Conservation (phyloP, 2,329 filamentous ascomycete genomes). For the Pestalotiopsis sp. region DNA sequence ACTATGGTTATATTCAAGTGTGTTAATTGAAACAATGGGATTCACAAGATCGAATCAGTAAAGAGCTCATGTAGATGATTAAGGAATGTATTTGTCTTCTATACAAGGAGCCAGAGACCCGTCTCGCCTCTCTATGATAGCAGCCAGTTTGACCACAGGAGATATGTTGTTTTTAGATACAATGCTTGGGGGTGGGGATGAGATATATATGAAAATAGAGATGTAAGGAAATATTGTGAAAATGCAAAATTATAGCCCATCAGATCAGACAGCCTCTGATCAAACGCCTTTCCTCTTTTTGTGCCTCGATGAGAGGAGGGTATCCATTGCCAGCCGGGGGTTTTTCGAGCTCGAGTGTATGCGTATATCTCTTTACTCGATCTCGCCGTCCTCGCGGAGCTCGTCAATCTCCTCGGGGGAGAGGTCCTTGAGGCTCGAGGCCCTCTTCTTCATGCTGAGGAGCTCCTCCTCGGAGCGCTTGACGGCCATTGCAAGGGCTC, state of each 20-base stretch:
- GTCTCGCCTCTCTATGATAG: slow-evolving; percentile 12
- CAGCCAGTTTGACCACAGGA: slow-evolving; percentile 11
- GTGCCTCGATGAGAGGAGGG: not conserved
- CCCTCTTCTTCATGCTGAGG: slow-evolving; percentile 14
- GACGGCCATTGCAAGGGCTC: slow-evolving; percentile 27
- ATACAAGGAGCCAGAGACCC: slow-evolving; percentile 12
- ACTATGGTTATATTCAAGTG: too few species aligned
- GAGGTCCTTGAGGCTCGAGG: slow-evolving; percentile 7
- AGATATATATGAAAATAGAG: not conserved
- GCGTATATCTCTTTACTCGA: not conserved
- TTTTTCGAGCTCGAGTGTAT: not conserved
- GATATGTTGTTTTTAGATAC: slow-evolving; percentile 1
- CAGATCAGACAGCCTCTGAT: slow-evolving; percentile 13
- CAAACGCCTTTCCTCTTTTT: slow-evolving; percentile 1
- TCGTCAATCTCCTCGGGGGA: slow-evolving; percentile 8
- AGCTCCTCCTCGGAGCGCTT: slow-evolving; percentile 25
- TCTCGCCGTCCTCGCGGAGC: slow-evolving; percentile 17
- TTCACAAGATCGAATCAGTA: too few species aligned
- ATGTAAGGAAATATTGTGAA: not conserved
- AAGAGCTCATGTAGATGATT: not conserved
- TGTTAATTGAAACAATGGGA: too few species aligned
- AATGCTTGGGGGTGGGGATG: not conserved
- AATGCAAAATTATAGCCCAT: slow-evolving; percentile 3
- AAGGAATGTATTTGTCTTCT: slow-evolving; percentile 14
- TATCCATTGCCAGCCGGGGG: not conserved